Base-by-base conservation (phyloP, 83 land plant species). In the Thuja plicata region DNA sequence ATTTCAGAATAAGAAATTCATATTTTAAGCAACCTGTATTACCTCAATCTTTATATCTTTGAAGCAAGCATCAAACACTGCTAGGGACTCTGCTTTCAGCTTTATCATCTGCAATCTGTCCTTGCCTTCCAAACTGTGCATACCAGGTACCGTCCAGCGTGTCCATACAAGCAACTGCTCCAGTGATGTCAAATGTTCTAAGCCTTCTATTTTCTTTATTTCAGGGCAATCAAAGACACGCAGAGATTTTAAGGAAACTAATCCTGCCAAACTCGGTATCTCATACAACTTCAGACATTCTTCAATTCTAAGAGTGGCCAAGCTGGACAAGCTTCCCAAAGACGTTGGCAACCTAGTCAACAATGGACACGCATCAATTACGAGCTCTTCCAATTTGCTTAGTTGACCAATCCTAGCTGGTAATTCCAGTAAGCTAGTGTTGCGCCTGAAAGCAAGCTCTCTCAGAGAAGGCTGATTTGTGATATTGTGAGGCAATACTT, bases 361-460 rank as follows among this genome's bases (percentile, higher is more conserved):
- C 52, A 2, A 8, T 24, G 83, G 83, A 8, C 45, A 17, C 9
- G 8, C 46, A 0, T 0, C 1, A 3, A 79, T 38, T 3, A 1
- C 0, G 5, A 79, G 46, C 13, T 2, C 17, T 40, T 79, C 46
- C n/a, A 79, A 19, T 5, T 19, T 34, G 19, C 3, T 79, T 12
- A 79, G 45, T 17, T 79, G 27, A 38, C 27, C 46, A 40, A 79
- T 19, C 11, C 0, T 41, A 79, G 45, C 43, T 17, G 46, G 83
- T 3, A 79, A 40, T 40, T 40, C 11, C 38, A 0, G 21, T 38
- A 79, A 24, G 71, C 71, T 38, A 12, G 1, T 40, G 4, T 27
- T 19, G 5, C 0, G 0, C 0, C 0, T 17, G 0, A 40, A 3
- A 19, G 8, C 3, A 0, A 79, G 43, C 2, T 40, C 0, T 40